Percentiles rank a stretch among this genome's conserved stretches.
Evolutionary conservation across 768 basidiomycete species (phyloP).

Genomic region (Daedaleopsis nitida): DNA sequence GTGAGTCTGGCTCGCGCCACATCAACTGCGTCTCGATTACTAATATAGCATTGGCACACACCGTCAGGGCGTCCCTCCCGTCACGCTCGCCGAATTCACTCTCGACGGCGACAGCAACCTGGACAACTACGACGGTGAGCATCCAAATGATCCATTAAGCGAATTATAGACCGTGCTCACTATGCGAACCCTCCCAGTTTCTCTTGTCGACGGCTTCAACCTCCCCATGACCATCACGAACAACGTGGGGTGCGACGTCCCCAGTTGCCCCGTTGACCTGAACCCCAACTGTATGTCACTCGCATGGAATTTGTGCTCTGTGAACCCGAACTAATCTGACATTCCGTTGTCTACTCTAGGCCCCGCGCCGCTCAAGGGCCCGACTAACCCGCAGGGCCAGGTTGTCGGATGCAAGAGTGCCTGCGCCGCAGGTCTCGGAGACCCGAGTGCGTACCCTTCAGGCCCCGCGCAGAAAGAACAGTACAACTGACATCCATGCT

Average conservation of each 20-base stretch:
- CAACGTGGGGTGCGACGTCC: conserved; percentile 33
- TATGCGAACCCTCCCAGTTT: conserved; percentile 19
- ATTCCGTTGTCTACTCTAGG: not conserved
- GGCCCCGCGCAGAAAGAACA: not conserved
- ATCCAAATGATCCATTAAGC: not conserved
- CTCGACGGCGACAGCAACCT: conserved; percentile 26
- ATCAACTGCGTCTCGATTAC: not conserved
- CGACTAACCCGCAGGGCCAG: conserved; percentile 36
- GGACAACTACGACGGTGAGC: conserved; percentile 40
- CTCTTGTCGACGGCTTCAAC: conserved; percentile 36
- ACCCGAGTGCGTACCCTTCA: conserved; percentile 29
- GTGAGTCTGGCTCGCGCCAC: conserved; percentile 16
- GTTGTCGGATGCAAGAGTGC: conserved; percentile 47
- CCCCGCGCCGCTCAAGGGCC: conserved; percentile 35
- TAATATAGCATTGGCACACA: conserved; percentile 18
- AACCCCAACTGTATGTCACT: conserved; percentile 31
- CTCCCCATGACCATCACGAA: conserved; percentile 37
- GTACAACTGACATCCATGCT: not conserved
- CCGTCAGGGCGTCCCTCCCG: conserved; percentile 36
- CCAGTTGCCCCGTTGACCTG: conserved; percentile 38
- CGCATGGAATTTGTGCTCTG: too few species aligned
- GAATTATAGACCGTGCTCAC: not conserved
- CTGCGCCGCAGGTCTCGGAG: conserved; percentile 39
- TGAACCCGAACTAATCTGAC: too few species aligned
- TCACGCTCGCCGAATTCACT: conserved; percentile 39